These are phyloP conservation scores for Aureobasidium uvarum DNA, from an alignment of 2,329 filamentous ascomycete genomes.

Conservation along the genomic window DNA sequence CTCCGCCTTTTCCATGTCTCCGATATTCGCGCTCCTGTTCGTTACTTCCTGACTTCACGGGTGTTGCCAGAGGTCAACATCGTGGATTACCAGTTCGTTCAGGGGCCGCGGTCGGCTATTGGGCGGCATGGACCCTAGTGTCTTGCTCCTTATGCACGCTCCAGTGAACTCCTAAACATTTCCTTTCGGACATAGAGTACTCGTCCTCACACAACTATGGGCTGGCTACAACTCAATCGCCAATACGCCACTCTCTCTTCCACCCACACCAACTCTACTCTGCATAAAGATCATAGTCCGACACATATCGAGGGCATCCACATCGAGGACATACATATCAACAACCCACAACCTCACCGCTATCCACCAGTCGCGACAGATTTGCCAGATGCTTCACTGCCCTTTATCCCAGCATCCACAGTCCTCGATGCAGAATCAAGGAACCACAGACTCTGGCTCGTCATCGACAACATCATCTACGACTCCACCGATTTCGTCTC, in stretches of 20 bases:
- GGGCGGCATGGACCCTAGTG: no score
- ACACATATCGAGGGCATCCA: neutral
- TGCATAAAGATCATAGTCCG: neutral
- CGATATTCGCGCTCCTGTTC: no score
- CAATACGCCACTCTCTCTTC: neutral
- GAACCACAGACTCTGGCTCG: slow-evolving; percentile 31
- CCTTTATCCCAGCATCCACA: neutral
- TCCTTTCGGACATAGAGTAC: no score
- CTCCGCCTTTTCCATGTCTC: neutral
- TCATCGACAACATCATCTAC: slow-evolving; percentile 37
- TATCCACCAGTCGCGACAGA: neutral
- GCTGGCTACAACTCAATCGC: neutral
- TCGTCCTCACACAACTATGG: neutral
- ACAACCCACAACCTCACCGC: neutral
- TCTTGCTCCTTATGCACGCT: no score
- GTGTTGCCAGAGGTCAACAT: no score
- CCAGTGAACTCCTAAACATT: no score
- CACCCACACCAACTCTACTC: neutral
- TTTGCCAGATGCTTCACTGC: neutral
- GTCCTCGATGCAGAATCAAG: neutral
- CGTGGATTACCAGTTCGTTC: no score
- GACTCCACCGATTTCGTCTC: slow-evolving; percentile 36
- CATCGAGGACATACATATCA: neutral
- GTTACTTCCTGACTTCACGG: no score
- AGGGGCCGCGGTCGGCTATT: no score